A percentile compares a stretch with the other conserved stretches of the same genome.
phyloP scores from a whole-genome alignment of 192 early-diverging fungal species.

The Backusella parvicylindrica region DNA sequence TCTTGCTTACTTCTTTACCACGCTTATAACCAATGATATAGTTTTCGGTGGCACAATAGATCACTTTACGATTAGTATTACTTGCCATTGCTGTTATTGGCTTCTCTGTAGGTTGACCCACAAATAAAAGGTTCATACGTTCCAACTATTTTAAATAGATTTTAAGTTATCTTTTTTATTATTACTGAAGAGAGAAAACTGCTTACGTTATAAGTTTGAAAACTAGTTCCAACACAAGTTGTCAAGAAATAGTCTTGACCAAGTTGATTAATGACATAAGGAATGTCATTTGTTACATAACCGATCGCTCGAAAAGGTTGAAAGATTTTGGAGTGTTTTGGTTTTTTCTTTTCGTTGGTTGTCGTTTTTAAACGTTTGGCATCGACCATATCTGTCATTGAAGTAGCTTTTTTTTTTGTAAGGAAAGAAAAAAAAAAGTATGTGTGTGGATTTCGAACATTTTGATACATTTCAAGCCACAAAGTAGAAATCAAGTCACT shows the following conservation, averaged over 20 bases:
- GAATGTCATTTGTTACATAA: constrained; percentile 78
- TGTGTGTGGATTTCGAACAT: neutral
- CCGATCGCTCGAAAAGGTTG: constrained; percentile 91
- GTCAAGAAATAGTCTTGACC: constrained; percentile 80
- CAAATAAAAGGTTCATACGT: constrained; percentile 77
- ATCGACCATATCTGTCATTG: neutral
- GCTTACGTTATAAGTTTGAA: constrained; percentile 86
- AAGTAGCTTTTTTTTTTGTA: neutral
- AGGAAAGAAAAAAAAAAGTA: neutral
- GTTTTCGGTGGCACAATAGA: constrained; percentile 71
- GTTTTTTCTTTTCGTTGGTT: neutral
- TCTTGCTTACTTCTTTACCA: constrained; percentile 56
- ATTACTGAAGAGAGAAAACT: too few relatives aligned
- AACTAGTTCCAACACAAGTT: constrained; percentile 83
- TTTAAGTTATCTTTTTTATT: too few relatives aligned
- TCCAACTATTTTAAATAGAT: too few relatives aligned
- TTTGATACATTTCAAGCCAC: neutral
- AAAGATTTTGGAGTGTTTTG: constrained; percentile 47
- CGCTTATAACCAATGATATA: constrained; percentile 61
- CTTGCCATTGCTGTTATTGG: constrained; percentile 73
- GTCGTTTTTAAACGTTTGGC: neutral
- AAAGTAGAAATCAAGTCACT: neutral
- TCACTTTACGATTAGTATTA: constrained; percentile 51
- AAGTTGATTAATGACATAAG: constrained; percentile 74
- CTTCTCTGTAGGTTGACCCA: constrained; percentile 62